Base-by-base conservation (phyloP, 2,329 filamentous ascomycete genomes). In the Penicillium capsulatum region DNA sequence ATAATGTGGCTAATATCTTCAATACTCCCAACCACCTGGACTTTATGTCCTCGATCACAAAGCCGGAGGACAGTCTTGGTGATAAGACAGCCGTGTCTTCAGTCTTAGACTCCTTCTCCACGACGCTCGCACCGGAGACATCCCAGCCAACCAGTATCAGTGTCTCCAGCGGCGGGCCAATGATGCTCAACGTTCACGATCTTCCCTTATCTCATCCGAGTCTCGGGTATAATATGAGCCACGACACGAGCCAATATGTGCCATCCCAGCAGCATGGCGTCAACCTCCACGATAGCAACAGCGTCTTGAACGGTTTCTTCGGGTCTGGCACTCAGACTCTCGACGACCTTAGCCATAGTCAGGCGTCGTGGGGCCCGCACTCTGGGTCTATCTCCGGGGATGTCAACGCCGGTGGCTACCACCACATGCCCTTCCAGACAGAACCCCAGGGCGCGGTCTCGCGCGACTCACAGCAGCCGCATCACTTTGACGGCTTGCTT, bases 121-220 rank as follows among this genome's bases (percentile, higher is more conserved):
- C 47, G 20, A 51, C 61, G 11, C 53, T 58, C 16, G 57, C 55
- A n/a, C 50, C 58, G 7, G 57, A 63, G 14, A 60, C 53, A 15
- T 59, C 55, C 28, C 61, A 64, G 32, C 45, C 59, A 1, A 49
- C 55, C 3, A 59, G 50, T 16, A 49, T 65, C 20, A 55, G 47
- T 20, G 53, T 51, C 6, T 53, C 59, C 14, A 59, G 42, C 37
- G 51, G 57, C 9, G 54, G 53, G 15, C 52, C 59, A 2, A 45
- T 56, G 27, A 59, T 66, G 55, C 54, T 66, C 10, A 63, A 59
- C 32, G 52, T 65, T 19, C 57, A 64, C n/a, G 63, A 64, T 26
- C 40, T 65, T 7, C 53, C 60, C 2, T 51, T 66, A 11, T 51
- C 61, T 3, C 61, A 65, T 29, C 48, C 54, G 3, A 50, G 51